Evolutionary conservation across 2,329 filamentous ascomycete species (phyloP).

Genomic region (Cladorrhinum sp.): DNA sequence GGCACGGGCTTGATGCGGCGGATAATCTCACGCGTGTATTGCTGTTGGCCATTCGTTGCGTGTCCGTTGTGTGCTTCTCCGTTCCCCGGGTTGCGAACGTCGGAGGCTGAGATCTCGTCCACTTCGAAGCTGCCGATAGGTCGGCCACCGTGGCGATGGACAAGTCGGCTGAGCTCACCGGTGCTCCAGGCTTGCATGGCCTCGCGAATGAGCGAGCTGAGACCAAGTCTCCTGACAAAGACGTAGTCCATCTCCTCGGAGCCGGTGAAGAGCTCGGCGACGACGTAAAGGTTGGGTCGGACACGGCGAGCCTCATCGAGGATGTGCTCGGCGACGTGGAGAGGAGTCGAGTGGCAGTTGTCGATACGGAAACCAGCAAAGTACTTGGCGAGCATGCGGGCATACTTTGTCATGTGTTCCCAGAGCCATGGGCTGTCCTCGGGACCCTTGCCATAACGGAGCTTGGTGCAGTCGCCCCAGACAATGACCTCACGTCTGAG

Average conservation of each 20-base stretch:
- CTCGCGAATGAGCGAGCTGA: slow-evolving; percentile 90
- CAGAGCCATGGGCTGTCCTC: slow-evolving; percentile 91
- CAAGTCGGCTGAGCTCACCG: slow-evolving; percentile 83
- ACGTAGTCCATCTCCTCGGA: slow-evolving; percentile 95
- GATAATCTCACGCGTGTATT: slow-evolving; percentile 60
- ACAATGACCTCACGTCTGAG: slow-evolving; percentile 94
- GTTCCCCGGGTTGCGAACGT: slow-evolving; percentile 33
- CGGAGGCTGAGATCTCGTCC: slow-evolving; percentile 73
- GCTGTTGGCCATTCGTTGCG: slow-evolving; percentile 31
- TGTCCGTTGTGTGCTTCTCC: slow-evolving; percentile 27
- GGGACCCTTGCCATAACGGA: slow-evolving; percentile 78
- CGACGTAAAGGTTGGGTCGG: slow-evolving; percentile 83
- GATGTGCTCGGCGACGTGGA: slow-evolving; percentile 92
- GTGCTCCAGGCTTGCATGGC: slow-evolving; percentile 99
- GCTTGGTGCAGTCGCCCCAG: slow-evolving; percentile 97
- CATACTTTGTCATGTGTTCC: slow-evolving; percentile 94
- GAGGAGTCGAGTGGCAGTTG: slow-evolving; percentile 94
- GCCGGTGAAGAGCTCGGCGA: slow-evolving; percentile 92
- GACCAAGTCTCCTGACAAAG: slow-evolving; percentile 87
- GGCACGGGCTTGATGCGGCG: slow-evolving; percentile 82
- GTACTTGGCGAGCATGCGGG: slow-evolving; percentile 86
- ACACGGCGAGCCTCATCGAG: slow-evolving; percentile 89
- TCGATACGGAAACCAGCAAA: slow-evolving; percentile 96
- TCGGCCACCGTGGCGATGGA: slow-evolving; percentile 88
- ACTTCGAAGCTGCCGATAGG: slow-evolving; percentile 97